Base-by-base conservation (phyloP, 805 yeast species). In the Kockiozyma suomiensis region DNA sequence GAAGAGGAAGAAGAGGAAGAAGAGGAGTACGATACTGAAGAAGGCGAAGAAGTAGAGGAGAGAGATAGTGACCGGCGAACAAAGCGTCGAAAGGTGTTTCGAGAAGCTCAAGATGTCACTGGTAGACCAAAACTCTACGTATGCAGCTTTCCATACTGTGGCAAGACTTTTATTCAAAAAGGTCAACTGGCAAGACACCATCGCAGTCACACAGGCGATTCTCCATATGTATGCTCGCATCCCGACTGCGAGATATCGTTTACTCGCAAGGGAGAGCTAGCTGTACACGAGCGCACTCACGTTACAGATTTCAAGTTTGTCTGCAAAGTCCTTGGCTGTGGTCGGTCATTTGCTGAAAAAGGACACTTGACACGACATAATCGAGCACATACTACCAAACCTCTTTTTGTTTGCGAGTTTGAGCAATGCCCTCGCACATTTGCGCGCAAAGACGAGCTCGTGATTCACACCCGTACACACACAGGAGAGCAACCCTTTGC, bases 401-500 rank as follows among this genome's bases (percentile, higher is more conserved):
- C 77, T 12, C 73, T 79, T n/a, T 83, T 79, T 62, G 73, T 83
- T 38, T 88, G 96, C 92, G 42, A 35, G 43, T 59, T 59, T 32
- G 81, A 81, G 57, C 89, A 76, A 52, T 70, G 72, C 19, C 71
- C 74, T 4, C 74, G 75, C 0, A 74, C 79, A 30, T 87, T 83
- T 67, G 78, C 79, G 2, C 84, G 82, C 63, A 86, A 86, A 58
- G 78, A 77, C 13, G 86, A 81, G 45, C 74, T 88, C 25, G 67
- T 83, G 48, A 97, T 90, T 73, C 99, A 94, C 73, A 73, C 81
- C 76, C 78, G 97, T 54, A 85, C 82, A 2, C 98, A 93, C 72
- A 84, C 93, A 0, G 97, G 97, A 2, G 97, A 91, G 68, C 88
- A 85, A 69, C 98, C 98, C 0, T 91, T 81, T 72, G 73, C 73